phyloP scores from a whole-genome alignment of 352 stramenopile species.

The Phytophthora tubulina region DNA sequence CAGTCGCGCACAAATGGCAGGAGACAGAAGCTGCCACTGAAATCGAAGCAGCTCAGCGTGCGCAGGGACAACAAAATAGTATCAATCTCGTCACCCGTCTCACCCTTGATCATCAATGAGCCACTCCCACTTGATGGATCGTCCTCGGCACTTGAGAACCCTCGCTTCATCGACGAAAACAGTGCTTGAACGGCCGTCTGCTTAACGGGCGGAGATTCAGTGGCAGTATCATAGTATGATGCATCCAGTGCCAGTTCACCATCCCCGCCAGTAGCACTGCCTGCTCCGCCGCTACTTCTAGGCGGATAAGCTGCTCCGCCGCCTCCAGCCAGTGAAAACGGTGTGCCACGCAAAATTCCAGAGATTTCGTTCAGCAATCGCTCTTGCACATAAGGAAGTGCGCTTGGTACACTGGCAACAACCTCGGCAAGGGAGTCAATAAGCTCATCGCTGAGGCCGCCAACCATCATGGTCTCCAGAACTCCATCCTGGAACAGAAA shows the following conservation, averaged over 20 bases:
- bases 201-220: slow-evolving; percentile 43
- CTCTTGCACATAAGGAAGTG: slow-evolving; percentile 93
- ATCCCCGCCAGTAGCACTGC: slow-evolving; percentile 23
- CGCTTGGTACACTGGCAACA: slow-evolving; percentile 88
- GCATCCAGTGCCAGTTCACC: slow-evolving; percentile 37
- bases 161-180: slow-evolving; percentile 79
- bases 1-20: slow-evolving; percentile 96
- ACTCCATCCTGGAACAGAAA: slow-evolving; percentile 78
- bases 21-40: slow-evolving; percentile 93
- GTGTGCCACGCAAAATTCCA: slow-evolving; percentile 90
- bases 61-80: slow-evolving; percentile 92
- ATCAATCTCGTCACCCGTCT: slow-evolving; percentile 81
- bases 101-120: slow-evolving; percentile 73
- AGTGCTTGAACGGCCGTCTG: slow-evolving; percentile 74
- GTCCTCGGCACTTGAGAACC: slow-evolving; percentile 49
- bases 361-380: slow-evolving; percentile 97
- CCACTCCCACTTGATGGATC: slow-evolving; percentile 30
- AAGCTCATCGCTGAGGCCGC: slow-evolving; percentile 94
- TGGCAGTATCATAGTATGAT: slow-evolving; percentile 41
- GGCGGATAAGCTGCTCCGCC: slow-evolving; percentile 21
- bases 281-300: slow-evolving; percentile 15
- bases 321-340: slow-evolving; percentile 57
- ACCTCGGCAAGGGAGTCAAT: slow-evolving; percentile 95
- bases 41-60: slow-evolving; percentile 95
- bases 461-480: slow-evolving; percentile 87